Conservation (phyloP, 2,329 filamentous ascomycete species). For the Ophiostoma triangulosporum region DNA sequence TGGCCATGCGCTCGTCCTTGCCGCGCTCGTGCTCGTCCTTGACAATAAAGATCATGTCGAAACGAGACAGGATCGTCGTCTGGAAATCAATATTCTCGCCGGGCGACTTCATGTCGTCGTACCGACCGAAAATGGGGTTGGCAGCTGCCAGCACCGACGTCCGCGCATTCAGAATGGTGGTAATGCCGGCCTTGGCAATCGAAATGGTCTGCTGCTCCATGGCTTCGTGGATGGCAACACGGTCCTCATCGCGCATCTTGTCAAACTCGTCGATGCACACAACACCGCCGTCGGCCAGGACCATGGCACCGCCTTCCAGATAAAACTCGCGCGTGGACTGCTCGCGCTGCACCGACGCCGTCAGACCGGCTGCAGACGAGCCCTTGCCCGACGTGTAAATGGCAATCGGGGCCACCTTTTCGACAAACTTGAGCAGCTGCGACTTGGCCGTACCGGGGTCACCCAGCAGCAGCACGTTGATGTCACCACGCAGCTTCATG, state of each 20-base stretch:
- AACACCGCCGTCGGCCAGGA: conserved; percentile 88
- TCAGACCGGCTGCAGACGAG: conserved; percentile 92
- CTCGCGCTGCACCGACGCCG: conserved; percentile 90
- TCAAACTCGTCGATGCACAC: conserved; percentile 99
- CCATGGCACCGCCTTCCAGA: conserved; percentile 95
- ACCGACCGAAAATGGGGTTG: conserved; percentile 94
- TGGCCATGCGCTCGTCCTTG: conserved; percentile 86
- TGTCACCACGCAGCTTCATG: conserved; percentile 94
- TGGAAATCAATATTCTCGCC: conserved; percentile 99
- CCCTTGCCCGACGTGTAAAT: conserved; percentile 99
- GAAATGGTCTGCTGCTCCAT: conserved; percentile 99
- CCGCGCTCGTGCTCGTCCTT: conserved; percentile 83
- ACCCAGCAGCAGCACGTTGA: conserved; percentile 92
- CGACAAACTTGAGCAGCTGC: conserved; percentile 91
- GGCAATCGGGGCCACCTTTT: conserved; percentile 89
- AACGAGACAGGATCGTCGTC: conserved; percentile 93
- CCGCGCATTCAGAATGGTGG: conserved; percentile 89
- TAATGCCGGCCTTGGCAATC: conserved; percentile 96
- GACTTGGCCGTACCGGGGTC: conserved; percentile 98
- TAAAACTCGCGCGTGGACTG: conserved; percentile 91
- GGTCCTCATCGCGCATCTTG: conserved; percentile 97
- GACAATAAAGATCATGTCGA: conserved; percentile 99
- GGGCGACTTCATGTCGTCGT: conserved; percentile 94
- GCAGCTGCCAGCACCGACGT: conserved; percentile 92
- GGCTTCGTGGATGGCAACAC: conserved; percentile 96